Evolutionary conservation across 2,329 filamentous ascomycete species (phyloP).

Genomic region (Botrytis tulipae): DNA sequence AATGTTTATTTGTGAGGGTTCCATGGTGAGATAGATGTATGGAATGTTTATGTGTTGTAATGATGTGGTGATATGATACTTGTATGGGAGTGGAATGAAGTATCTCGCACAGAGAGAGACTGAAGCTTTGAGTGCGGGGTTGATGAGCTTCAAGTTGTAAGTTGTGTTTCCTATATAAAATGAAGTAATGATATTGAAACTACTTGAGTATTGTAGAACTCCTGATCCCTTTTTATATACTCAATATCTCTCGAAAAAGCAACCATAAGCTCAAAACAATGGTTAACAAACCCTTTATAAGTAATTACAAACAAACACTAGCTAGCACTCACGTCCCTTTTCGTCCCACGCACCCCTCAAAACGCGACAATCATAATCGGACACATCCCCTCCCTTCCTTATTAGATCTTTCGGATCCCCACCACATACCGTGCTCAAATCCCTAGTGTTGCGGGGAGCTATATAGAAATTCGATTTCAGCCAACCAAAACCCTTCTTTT

Average conservation of each 20-base stretch:
- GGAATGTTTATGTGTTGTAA: background rate
- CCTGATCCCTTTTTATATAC: background rate
- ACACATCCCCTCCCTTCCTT: background rate
- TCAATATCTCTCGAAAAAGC: background rate
- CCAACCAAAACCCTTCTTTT: background rate
- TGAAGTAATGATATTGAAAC: background rate
- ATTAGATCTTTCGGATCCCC: background rate
- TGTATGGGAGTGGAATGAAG: background rate
- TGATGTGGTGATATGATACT: background rate
- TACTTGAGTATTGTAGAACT: background rate
- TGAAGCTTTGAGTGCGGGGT: background rate
- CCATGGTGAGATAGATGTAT: conserved; percentile 25
- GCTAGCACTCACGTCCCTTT: background rate
- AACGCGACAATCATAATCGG: background rate
- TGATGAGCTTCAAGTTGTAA: background rate
- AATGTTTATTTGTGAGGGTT: conserved; percentile 23
- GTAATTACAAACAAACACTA: background rate
- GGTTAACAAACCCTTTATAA: background rate
- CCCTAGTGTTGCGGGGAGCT: background rate
- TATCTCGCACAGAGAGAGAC: background rate
- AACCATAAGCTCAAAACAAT: background rate
- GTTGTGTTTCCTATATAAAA: background rate
- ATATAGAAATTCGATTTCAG: background rate
- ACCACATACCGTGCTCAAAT: background rate
- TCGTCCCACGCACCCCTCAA: background rate